Base-by-base conservation (phyloP, 805 yeast genomes). In the Candida ipomoeae region DNA sequence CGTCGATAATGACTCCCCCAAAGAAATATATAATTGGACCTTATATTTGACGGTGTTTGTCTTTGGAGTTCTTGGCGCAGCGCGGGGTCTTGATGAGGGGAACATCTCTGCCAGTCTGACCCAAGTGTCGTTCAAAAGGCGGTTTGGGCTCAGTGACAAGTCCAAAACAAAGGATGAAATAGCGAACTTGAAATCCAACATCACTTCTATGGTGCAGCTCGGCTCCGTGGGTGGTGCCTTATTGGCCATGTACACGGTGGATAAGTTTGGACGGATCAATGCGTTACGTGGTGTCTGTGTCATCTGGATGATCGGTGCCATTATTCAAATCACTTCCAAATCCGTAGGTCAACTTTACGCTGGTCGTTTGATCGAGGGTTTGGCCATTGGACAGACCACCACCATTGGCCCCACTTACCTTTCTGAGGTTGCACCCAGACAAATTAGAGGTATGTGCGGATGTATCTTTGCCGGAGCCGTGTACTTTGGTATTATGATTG, bases 31-130 rank as follows among this genome's bases (percentile, higher is more conserved):
- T 55, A 80, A 80, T 66, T 54, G 65, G 58, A 70, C 74, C 7
- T 68, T 81, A 36, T 78, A 65, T 62, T 54, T 72, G 41, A 68
- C 79, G 0, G 74, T 78, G 13, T 63, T 74, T 31, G 69, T 78
- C 2, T 81, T 80, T 63, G 85, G 85, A 43, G 61, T 80, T 15
- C 62, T 80, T 40, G 85, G 85, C 6, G 69, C 77, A 33, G 81
- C 82, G 5, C 65, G 85, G 62, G 85, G 85, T 13, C 73, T 69
- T 42, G 85, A 81, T 60, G 85, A 81, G 61, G 85, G 85, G 33
- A 65, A 64, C 52, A 69, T 76, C 33, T 65, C 80, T 7, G 82
- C 81, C 11, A 64, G 73, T 6, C 65, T 75, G 18, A 68, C 76
- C 10, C 81, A 75, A 56, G 51, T 54, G 3, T 67, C 78, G 0